Base-by-base conservation (phyloP, 768 basidiomycete genomes). In the Lactarius akahatsu region DNA sequence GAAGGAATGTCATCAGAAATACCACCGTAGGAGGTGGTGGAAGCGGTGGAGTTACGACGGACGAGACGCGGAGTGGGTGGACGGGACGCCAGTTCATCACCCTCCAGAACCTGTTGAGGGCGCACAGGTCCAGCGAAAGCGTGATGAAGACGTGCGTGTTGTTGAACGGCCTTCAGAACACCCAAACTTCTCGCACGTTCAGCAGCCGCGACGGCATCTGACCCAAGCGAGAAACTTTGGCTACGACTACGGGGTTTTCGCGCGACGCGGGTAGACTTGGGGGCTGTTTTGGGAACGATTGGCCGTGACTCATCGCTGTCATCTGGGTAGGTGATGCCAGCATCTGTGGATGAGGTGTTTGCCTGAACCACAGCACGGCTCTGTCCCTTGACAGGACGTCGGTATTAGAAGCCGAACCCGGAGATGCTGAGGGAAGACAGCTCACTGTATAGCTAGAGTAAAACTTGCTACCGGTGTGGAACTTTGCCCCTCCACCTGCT, bases 291-390 rank as follows among this genome's bases (percentile, higher is more conserved):
- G 75, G 65, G 0, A 36, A 63, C 20, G 76, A 74, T 1, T 73
- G 61, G 11, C 74, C 68, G 30, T 75, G 63, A 0, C 32, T 91
- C 89, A 0, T 90, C 86, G 26, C 72, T 74, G 28, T 91, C 90
- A 64, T 92, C 89, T 47, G 78, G 74, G 70, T 85, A 74, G 43
- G 78, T 70, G 2, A 77, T 71, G 16, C 79, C 78, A 1, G 69
- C n/a, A 69, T 90, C 89, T 1, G 83, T 80, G 9, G 85, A 80
- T 1, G 86, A 78, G 1, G 85, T 78, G 69, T 88, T 89, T 13
- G 87, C 90, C 60, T 92, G 91, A 1, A 89, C 88, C 23, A 90
- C 82, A 59, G 89, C 82, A 57, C 92, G 85, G 11, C 86, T 88
- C 1, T 87, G 83, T 40, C 84, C 85, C 90, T 91, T 73, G 23